Evolutionary conservation across 805 yeast genomes (phyloP).

Genomic region (Candida rishiriensis): DNA sequence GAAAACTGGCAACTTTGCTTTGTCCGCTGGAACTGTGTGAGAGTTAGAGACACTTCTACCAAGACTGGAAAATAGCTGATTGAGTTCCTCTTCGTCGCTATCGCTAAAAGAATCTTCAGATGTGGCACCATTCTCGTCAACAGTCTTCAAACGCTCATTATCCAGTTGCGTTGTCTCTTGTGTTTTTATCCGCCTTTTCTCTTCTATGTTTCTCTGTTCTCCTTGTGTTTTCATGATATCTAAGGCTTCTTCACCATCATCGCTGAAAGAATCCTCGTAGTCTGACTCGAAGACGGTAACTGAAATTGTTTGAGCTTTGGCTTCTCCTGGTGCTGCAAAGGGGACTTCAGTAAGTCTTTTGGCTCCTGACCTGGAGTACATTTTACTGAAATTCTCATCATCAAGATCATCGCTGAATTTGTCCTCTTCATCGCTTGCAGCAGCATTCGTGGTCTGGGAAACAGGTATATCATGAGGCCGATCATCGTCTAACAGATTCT

Average conservation of each 20-base stretch:
- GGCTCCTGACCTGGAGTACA: constrained; percentile 1
- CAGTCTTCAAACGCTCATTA: too few relatives aligned
- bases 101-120: constrained; percentile 7
- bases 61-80: neutral
- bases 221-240: neutral
- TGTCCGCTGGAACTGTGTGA: constrained; percentile 12
- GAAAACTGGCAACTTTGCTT: constrained; percentile 6
- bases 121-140: too few relatives aligned
- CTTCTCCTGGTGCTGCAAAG: neutral
- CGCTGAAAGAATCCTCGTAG: constrained; percentile 22
- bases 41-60: too few relatives aligned
- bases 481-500: neutral
- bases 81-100: constrained; percentile 1
- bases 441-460: neutral
- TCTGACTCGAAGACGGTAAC: neutral
- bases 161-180: too few relatives aligned
- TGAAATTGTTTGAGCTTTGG: neutral
- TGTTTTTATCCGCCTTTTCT: neutral
- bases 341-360: neutral
- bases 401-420: constrained; percentile 30
- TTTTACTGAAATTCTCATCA: constrained; percentile 20
- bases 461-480: neutral
- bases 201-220: neutral
- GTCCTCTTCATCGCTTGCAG: constrained; percentile 8
- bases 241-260: constrained; percentile 21